These are phyloP conservation scores for Cercospora zeae-maydis DNA, from an alignment of 2,329 filamentous ascomycete species.

Conservation along the genomic window DNA sequence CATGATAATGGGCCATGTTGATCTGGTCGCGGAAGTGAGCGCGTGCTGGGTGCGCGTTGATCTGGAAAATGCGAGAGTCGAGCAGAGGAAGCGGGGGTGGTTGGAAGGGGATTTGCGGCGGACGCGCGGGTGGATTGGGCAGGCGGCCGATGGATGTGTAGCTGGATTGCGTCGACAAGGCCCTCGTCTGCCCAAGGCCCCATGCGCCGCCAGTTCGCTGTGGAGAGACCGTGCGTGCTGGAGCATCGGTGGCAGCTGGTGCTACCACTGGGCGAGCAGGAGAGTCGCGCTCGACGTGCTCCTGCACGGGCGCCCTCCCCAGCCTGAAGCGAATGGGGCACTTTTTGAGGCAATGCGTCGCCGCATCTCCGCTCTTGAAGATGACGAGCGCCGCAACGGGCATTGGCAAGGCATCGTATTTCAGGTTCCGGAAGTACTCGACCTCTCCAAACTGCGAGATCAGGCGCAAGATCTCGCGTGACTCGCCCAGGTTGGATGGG, in stretches of 20 bases:
- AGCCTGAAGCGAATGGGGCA: constrained; percentile 49
- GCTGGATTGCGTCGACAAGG: constrained; percentile 20
- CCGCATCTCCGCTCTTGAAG: constrained; percentile 42
- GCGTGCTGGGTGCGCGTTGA: constrained; percentile 40
- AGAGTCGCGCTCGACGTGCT: not conserved
- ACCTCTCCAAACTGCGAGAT: constrained; percentile 50
- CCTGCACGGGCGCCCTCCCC: constrained; percentile 23
- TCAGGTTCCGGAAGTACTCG: constrained; percentile 46
- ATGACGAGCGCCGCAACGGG: constrained; percentile 47
- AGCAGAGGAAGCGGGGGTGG: constrained; percentile 16
- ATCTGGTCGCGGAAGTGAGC: constrained; percentile 43
- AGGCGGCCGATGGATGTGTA: constrained; percentile 8
- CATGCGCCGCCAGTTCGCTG: constrained; percentile 8
- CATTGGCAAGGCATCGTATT: constrained; percentile 44
- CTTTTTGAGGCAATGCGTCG: constrained; percentile 42
- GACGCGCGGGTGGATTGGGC: constrained; percentile 12
- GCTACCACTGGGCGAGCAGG: not conserved
- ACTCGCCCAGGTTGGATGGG: constrained; percentile 48
- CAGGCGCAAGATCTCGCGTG: constrained; percentile 47
- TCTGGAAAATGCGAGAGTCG: constrained; percentile 39
- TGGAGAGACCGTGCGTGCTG: not conserved
- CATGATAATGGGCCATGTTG: constrained; percentile 35
- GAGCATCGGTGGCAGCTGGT: constrained; percentile 1
- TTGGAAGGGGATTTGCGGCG: constrained; percentile 18
- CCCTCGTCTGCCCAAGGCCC: constrained; percentile 17